Evolutionary conservation across 2,329 filamentous ascomycete genomes (phyloP), one percentile per base, ranked within the genome.

Genomic region (Colletotrichum cordylinicola): DNA sequence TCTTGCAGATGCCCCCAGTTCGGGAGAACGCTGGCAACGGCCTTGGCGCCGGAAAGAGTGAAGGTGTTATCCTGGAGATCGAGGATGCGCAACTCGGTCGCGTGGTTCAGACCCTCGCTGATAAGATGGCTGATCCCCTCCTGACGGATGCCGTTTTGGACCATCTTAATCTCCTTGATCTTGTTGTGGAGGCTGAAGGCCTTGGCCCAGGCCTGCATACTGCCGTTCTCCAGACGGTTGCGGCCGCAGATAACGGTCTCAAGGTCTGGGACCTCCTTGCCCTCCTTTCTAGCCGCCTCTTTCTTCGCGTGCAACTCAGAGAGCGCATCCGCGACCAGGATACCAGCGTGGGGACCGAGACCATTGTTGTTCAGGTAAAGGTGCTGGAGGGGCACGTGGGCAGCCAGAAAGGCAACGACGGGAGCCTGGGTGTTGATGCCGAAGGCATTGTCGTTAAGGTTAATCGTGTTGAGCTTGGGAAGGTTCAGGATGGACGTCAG

Each of bases 61-160:
- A 98, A 98, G 1, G 97, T 98, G 87, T 99, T 99, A 87, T 99
- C 97, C 85, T 99, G 96, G 77, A 99, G 88, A 87, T 99, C 97
- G 69, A 99, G 87, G 16, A 96, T 91, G 82, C 93, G 89, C 71
- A 99, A 90, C 60, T 88, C 87, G 37, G 87, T 89, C 67, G 95
- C 92, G 80, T 95, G 90, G 78, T 90, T 91, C 69, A 99, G 89
- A 77, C 97, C 97, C 69, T 96, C 89, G 76, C 91, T 93, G 78
- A 99, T 88, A 72, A 99, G 88, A 79, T 94, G 91, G 64, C 93
- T 93, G 81, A 98, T 97, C 76, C 97, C 97, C 85, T 98, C 96
- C 83, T 96, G 95, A 58, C 97, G 92, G 80, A 99, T 99, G 68
- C 97, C 97, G 84, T 99, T 98, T 86, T 98, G 97, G 31, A 98